Evolutionary conservation across 208 protist genomes (phyloP), one percentile per base, ranked within the genome.

Genomic region (Leishmania tropica): DNA sequence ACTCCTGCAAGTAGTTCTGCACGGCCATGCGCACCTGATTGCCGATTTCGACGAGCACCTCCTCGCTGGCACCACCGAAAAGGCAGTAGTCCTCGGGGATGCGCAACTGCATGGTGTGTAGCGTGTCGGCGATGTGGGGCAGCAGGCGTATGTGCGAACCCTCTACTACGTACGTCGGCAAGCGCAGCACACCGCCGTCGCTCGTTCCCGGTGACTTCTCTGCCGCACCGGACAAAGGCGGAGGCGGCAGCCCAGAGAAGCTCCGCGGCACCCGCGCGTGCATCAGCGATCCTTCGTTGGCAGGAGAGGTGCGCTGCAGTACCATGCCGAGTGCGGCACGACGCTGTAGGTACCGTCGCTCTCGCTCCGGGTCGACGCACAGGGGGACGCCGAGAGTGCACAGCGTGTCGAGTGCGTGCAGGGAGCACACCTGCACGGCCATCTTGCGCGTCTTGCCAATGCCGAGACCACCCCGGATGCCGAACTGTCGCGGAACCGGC

Each of bases 381-480:
- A 97, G 75, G 31, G 92, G 92, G 37, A 92, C 78, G 48, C 85
- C 85, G 11, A 96, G 85, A 0, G 85, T 47, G 70, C 83, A 89
- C 35, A 97, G 84, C 5, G 84, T 90, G 79, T 97, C 94, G 42
- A 97, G 71, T 5, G 93, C 92, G 73, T 97, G 90, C 73, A 96
- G 70, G 24, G 90, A 85, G 68, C 89, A 92, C 7, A 97, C 80
- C 76, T 89, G 86, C 79, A 96, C 87, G 17, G 94, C 91, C 65
- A 92, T 86, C 31, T 87, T 72, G 58, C 85, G 88, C 54, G 89
- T 87, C 54, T 85, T 75, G 13, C 85, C 93, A 28, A 94, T 83
- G n/a, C 84, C 93, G 77, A 79, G 90, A 0, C 91, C 94, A 17
- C 94, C 94, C 31, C 94, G 91, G 31, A 95, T 79, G 35, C 93